phyloP scores from a whole-genome alignment of 371 early-diverging fungal genomes.

The Mycotypha africana region DNA sequence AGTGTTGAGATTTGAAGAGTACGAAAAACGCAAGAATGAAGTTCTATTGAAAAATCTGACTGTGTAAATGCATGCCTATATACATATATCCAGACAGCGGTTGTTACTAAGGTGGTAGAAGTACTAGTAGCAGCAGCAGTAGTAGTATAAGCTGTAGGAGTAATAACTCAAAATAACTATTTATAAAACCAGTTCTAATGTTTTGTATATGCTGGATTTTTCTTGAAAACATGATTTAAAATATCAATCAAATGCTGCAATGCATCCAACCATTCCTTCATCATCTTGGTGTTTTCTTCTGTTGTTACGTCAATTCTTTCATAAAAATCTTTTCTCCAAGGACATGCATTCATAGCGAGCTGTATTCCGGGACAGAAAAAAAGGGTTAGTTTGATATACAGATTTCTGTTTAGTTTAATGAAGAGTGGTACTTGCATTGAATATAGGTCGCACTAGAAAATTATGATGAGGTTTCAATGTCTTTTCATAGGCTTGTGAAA shows the following conservation, averaged over 20 bases:
- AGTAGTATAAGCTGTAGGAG: too few species aligned
- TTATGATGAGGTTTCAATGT: conserved; percentile 80
- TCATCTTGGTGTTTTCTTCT: conserved; percentile 43
- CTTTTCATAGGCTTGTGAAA: conserved; percentile 75
- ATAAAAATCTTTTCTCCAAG: conserved; percentile 87
- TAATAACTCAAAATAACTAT: too few species aligned
- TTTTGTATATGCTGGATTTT: conserved; percentile 31
- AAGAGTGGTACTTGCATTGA: conserved; percentile 50
- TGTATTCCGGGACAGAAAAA: too few species aligned
- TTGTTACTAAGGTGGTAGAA: too few species aligned
- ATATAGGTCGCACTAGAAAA: conserved; percentile 79
- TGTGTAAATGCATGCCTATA: too few species aligned
- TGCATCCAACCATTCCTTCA: conserved; percentile 69
- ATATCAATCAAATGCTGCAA: conserved; percentile 57
- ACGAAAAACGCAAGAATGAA: conserved; percentile 48
- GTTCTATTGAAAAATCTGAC: conserved; percentile 14
- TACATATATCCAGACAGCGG: too few species aligned
- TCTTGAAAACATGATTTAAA: conserved; percentile 21
- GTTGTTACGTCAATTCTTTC: conserved; percentile 69
- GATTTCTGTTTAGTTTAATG: neutral
- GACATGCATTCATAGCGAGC: conserved; percentile 94
- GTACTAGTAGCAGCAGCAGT: too few species aligned
- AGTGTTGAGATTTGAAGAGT: conserved; percentile 75
- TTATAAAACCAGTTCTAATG: conserved; percentile 1
- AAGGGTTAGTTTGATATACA: too few species aligned